Base-by-base conservation (phyloP, 1,284 basidiomycete species). In the Meripilus lineatus region DNA sequence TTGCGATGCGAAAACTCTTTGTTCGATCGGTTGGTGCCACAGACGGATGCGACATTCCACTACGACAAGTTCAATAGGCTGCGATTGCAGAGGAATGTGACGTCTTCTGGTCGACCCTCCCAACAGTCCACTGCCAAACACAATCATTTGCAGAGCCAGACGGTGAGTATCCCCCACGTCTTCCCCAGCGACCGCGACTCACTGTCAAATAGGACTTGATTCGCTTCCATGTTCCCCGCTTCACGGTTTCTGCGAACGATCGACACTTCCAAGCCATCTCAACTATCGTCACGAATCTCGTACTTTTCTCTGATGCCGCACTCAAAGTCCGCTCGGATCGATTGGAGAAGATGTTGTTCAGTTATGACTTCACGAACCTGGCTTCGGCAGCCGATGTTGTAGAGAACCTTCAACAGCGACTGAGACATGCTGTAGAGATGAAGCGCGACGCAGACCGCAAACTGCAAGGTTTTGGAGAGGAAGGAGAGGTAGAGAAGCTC, bases 31-130 rank as follows among this genome's bases (percentile, higher is more conserved):
- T 76, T 99, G 34, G 86, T 97, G 2, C 88, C 90, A 6, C 89
- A 92, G 61, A 93, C 93, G 0, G 84, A 92, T 52, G 90, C 90
- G 3, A 82, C 76, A 2, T 77, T 96, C 52, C 83, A 86, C 43
- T 91, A 94, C 60, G 95, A 99, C 72, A 93, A 91, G 62, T 97
- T 97, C 72, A 98, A 99, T 63, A 81, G 87, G 37, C 75, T 95
- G 10, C 83, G 93, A 22, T 69, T 96, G 40, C 81, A 87, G 33
- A 90, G 85, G 56, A 83, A 79, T 47, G 68, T 80, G 5, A 78
- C 79, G 32, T 74, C 78, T 42, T 65, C 72, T 48, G 49, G 66
- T 49, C 63, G 62, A 51, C 38, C 64, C 10, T 58, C 63, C 26
- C 55, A 64, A 28, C 59, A 69, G 38, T 52, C 57, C 41, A 64